These are phyloP conservation scores for Chrysoporthe cubensis DNA, from an alignment of 2,329 filamentous ascomycete species.

Conservation along the genomic window DNA sequence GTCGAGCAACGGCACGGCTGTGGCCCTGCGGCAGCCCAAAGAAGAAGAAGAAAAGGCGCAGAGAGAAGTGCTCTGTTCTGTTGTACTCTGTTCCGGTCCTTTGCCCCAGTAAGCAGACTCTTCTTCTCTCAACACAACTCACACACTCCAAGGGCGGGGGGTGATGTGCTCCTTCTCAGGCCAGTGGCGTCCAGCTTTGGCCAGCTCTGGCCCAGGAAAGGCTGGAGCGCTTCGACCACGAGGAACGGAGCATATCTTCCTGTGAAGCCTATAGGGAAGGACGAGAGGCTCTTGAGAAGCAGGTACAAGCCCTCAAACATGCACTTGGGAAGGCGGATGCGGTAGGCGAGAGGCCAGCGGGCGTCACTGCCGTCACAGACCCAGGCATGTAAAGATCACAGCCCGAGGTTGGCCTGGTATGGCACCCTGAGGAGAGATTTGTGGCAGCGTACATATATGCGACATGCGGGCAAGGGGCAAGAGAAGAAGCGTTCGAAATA, in stretches of 20 bases:
- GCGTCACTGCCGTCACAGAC: neutral
- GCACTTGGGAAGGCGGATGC: neutral
- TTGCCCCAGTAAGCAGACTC: too few species aligned
- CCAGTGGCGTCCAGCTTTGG: neutral
- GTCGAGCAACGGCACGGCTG: rapidly evolving
- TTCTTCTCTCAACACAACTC: too few species aligned
- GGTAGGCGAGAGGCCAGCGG: neutral
- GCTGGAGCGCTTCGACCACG: neutral
- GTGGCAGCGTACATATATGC: neutral
- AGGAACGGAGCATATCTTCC: neutral
- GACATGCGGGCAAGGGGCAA: too few species aligned
- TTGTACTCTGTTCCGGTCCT: too few species aligned
- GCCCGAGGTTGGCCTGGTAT: too few species aligned
- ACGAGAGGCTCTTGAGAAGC: neutral
- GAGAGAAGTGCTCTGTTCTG: too few species aligned
- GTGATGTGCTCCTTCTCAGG: too few species aligned
- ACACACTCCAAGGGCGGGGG: too few species aligned
- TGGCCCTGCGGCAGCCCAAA: too few species aligned
- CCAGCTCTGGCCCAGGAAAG: neutral
- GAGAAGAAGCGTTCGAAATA: neutral
- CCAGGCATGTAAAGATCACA: neutral
- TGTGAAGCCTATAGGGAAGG: neutral
- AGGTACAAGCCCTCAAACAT: neutral
- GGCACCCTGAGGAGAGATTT: too few species aligned
- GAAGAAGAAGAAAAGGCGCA: too few species aligned